Conservation (phyloP, 2,329 filamentous ascomycete genomes). For the Hypoxylon sp. region DNA sequence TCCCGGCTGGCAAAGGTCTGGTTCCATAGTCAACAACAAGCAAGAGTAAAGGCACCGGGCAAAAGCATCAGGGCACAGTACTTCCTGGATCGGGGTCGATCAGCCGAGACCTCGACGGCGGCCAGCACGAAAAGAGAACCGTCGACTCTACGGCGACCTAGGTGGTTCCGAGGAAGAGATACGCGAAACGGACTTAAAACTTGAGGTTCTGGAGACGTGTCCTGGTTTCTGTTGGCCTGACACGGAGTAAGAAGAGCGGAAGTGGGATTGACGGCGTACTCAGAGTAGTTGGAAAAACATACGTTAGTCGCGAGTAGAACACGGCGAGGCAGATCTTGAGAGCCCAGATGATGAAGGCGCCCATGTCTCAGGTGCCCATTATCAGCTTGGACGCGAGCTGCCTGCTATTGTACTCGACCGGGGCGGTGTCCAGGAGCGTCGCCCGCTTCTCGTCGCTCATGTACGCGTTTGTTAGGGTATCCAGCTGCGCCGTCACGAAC, state of each 20-base stretch:
- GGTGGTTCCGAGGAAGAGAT: constrained; percentile 55
- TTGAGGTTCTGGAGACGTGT: constrained; percentile 46
- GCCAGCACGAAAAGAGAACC: constrained; percentile 59
- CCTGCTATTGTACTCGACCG: constrained; percentile 38
- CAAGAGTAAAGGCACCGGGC: too few species aligned
- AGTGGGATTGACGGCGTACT: not conserved
- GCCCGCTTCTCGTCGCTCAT: constrained; percentile 40
- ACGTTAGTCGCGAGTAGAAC: constrained; percentile 50
- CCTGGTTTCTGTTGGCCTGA: not conserved
- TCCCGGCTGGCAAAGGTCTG: constrained; percentile 57
- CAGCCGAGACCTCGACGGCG: constrained; percentile 63
- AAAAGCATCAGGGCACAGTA: constrained; percentile 44
- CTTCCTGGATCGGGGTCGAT: constrained; percentile 60
- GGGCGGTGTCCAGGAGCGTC: constrained; percentile 22
- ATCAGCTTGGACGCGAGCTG: constrained; percentile 50
- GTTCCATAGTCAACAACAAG: constrained; percentile 21
- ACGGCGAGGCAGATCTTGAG: constrained; percentile 49
- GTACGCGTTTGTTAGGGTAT: constrained; percentile 38
- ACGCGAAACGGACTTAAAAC: constrained; percentile 56
- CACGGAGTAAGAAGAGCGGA: too few species aligned
- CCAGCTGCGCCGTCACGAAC: constrained; percentile 19
- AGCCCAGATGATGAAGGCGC: constrained; percentile 49
- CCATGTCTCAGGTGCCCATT: constrained; percentile 49
- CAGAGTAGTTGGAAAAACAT: constrained; percentile 25
- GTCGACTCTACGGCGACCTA: constrained; percentile 58